Percentiles rank a stretch among this genome's conserved stretches.
Conservation (phyloP, 2,329 filamentous ascomycete genomes). For the Coniochaeta ligniaria region DNA sequence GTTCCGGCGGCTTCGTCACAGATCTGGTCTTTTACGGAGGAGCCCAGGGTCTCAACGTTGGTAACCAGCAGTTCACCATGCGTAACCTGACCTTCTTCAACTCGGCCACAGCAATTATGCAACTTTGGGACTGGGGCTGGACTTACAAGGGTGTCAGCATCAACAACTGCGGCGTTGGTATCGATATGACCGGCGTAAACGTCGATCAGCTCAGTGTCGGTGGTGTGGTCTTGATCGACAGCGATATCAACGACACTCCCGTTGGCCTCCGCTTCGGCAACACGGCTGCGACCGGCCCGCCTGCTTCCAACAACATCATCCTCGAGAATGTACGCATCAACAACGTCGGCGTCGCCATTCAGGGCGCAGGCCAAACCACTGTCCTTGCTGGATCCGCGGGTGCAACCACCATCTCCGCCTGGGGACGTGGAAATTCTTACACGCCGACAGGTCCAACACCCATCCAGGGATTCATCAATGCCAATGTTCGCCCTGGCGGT, state of each 20-base stretch:
- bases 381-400: constrained; percentile 48
- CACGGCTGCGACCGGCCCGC: constrained; percentile 17
- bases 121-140: constrained; percentile 74
- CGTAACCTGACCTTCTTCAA: constrained; percentile 60
- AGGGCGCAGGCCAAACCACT: constrained; percentile 34
- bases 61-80: constrained; percentile 65
- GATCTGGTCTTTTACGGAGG: constrained; percentile 66
- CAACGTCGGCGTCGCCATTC: constrained; percentile 33
- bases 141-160: constrained; percentile 61
- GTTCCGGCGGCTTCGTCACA: constrained; percentile 60
- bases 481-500: constrained; percentile 39
- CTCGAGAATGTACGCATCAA: constrained; percentile 41
- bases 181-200: constrained; percentile 54
- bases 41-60: constrained; percentile 42
- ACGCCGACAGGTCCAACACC: constrained; percentile 26
- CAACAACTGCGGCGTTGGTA: constrained; percentile 55
- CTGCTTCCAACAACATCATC: constrained; percentile 31
- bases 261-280: constrained; percentile 51
- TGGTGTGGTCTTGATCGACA: constrained; percentile 69
- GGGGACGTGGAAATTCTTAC: constrained; percentile 62
- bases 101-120: constrained; percentile 59
- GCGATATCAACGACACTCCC: constrained; percentile 58
- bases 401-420: constrained; percentile 42
- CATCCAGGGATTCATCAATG: constrained; percentile 37
- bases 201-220: constrained; percentile 53